Evolutionary conservation across 2,329 filamentous ascomycete species (phyloP), one percentile per base, ranked within the genome.

Genomic region (Fusarium temperatum): DNA sequence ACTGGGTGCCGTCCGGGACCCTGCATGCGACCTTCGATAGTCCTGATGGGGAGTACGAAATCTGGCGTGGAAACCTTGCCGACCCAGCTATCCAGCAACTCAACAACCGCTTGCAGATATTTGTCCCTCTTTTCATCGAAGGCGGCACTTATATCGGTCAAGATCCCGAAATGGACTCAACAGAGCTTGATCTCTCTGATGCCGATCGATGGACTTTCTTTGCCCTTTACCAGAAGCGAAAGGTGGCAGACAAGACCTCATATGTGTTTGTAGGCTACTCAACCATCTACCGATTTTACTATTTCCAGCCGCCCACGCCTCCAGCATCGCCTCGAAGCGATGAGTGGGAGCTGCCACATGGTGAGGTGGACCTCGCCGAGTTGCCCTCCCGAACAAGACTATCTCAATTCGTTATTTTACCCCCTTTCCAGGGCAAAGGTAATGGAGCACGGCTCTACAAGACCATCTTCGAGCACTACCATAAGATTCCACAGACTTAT

Each of bases 181-280:
- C 89, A 22, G 89, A 94, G 66, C 87, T 80, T 47, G 90, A 95
- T 44, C 88, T 93, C 59, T 88, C 92, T 2, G 92, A 95, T 70
- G 91, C 90, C 26, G 89, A 95, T 69, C 89, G 96, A 77, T 99
- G 96, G 96, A 95, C 93, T 2, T 84, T 98, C n/a, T 98, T 95
- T 83, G 91, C 98, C 75, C 86, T 98, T 63, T 96, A 93, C 82
- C 89, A 92, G 76, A 92, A 92, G 79, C 89, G 89, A 69, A 83
- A 83, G 9, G 76, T 79, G 5, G 60, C 81, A 17, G 84, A 82
- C 15, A 85, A 84, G 60, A 87, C 86, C 20, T 85, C 88, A n/a
- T 98, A 98, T 81, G 89, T 90, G 6, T 94, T 99, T 74, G 91
- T 94, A 41, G 96, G 96, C 65, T 98, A 97, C 82, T 92, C 93